phyloP scores from a whole-genome alignment of 2,329 filamentous ascomycete genomes.

The Nothopassalora personata region DNA sequence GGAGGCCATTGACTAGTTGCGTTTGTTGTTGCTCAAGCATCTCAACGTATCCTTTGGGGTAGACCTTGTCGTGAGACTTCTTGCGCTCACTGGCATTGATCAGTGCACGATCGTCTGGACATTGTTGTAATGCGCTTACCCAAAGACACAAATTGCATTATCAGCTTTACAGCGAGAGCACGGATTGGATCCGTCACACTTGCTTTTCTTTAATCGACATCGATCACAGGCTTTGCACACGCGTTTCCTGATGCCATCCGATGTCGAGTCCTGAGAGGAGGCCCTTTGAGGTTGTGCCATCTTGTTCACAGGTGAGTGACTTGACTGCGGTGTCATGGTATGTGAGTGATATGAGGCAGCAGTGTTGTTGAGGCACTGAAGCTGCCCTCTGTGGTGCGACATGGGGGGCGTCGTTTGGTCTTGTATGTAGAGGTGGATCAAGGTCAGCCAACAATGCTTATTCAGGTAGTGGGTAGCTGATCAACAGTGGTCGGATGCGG shows the following conservation, averaged over 20 bases:
- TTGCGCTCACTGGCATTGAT: slow-evolving; percentile 48
- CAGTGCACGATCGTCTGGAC: not conserved
- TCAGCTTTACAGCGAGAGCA: slow-evolving; percentile 59
- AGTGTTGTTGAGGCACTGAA: slow-evolving; percentile 16
- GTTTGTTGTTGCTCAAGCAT: slow-evolving; percentile 62
- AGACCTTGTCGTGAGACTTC: slow-evolving; percentile 62
- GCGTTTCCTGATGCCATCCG: slow-evolving; percentile 46
- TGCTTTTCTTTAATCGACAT: slow-evolving; percentile 62
- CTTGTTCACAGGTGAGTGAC: slow-evolving; percentile 21
- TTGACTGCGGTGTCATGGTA: slow-evolving; percentile 16
- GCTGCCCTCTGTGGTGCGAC: slow-evolving; percentile 19
- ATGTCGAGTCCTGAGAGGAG: slow-evolving; percentile 23
- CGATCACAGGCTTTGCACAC: slow-evolving; percentile 64
- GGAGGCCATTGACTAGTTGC: slow-evolving; percentile 56
- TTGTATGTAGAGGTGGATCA: not conserved
- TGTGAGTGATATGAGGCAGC: slow-evolving; percentile 20
- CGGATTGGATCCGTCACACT: slow-evolving; percentile 59
- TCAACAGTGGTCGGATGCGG: not conserved
- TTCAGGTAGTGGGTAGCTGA: not conserved
- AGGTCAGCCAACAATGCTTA: not conserved
- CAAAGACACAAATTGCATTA: slow-evolving; percentile 61
- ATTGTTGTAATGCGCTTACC: slow-evolving; percentile 28
- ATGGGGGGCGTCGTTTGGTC: not conserved
- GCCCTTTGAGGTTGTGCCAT: slow-evolving; percentile 21
- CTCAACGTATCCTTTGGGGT: slow-evolving; percentile 63